Percentiles rank a stretch among this genome's conserved stretches.
phyloP scores from a whole-genome alignment of 108 stramenopile species.

The Skeletonema grethae region DNA sequence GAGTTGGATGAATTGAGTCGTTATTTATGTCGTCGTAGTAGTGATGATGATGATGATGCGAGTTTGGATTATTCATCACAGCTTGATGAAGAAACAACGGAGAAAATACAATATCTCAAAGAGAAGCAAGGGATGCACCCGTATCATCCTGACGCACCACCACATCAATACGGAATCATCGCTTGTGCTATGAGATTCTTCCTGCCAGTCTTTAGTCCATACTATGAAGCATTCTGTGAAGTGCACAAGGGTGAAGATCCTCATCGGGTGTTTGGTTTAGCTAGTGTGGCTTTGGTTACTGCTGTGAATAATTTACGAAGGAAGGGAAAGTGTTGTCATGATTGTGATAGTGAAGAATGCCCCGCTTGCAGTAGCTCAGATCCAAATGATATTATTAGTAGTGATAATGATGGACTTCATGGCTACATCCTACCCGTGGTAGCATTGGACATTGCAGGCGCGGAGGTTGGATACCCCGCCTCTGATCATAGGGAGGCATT shows the following conservation, averaged over 20 bases:
- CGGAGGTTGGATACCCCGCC: conserved; percentile 40
- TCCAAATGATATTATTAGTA: not conserved
- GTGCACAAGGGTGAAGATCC: conserved; percentile 46
- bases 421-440: conserved; percentile 36
- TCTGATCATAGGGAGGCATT: conserved; percentile 39
- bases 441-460: conserved; percentile 37
- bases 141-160: conserved; percentile 41
- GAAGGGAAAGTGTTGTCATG: conserved; percentile 20
- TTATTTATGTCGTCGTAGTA: not conserved
- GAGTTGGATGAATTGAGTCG: conserved; percentile 32
- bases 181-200: conserved; percentile 47
- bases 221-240: conserved; percentile 41
- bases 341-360: conserved; percentile 18
- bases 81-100: not conserved
- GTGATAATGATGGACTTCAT: not conserved
- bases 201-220: conserved; percentile 30
- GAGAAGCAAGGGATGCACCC: conserved; percentile 16
- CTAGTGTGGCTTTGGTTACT: conserved; percentile 35
- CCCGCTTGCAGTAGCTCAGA: not conserved
- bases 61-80: not conserved
- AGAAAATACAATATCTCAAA: conserved; percentile 8
- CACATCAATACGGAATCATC: conserved; percentile 43
- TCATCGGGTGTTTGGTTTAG: conserved; percentile 39
- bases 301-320: conserved; percentile 39
- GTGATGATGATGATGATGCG: not conserved